Evolutionary conservation across 805 yeast genomes (phyloP), one percentile per base, ranked within the genome.

Genomic region (Saccharomycopsis sp.): DNA sequence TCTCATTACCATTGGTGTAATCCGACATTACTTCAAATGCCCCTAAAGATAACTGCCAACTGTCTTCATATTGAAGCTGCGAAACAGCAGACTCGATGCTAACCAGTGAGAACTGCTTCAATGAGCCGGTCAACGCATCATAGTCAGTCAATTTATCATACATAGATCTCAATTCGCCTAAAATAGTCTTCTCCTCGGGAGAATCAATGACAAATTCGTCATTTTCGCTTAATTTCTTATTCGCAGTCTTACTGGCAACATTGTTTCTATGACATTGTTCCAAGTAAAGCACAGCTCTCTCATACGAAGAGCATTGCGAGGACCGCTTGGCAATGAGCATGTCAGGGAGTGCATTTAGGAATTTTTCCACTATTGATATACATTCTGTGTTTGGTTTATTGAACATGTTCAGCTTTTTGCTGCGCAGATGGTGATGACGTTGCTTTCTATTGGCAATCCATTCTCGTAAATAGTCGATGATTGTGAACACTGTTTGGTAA

Each of bases 81-180:
- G 84, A 75, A 24, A 92, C 78, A 67, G 89, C 88, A 61, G 91
- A 92, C n/a, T 82, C 79, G 51, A 90, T 72, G 63, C 83, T 82
- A 47, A 83, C 81, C 0, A 86, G 79, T 0, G 96, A 83, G 64
- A 89, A 86, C 60, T 79, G 79, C 60, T 88, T 84, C 58, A 92
- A 73, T 2, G 89, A 83, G 22, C 99, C 99, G 67, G 88, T 92
- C 35, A 94, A 75, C 0, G 97, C 85, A 73, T 94, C 99, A 42
- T 85, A 78, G 67, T 96, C 99, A 65, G 90, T 93, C 54, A 94
- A 82, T 58, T 83, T 86, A 5, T 96, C 86, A 69, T 94, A 94
- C 75, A 92, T 87, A 25, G 79, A 78, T 65, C 89, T 90, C n/a
- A 94, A 70, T 3, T 84, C 77, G 0, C 74, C 68, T 22, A 76